Conservation (phyloP, 1,139 yeast species). For the Pichia cactophila region DNA sequence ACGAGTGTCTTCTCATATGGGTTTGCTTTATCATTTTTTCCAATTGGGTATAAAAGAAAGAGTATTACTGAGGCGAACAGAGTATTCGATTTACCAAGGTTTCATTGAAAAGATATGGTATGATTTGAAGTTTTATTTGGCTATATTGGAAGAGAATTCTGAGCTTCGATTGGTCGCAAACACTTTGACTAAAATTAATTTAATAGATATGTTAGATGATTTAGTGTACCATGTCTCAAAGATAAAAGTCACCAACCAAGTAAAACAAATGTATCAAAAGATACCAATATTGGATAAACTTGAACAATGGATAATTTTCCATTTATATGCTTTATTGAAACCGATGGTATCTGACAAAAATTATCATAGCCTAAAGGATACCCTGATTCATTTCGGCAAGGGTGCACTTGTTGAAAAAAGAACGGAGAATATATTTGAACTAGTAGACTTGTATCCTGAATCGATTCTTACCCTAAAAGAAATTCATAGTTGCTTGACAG, state of each 20-base stretch:
- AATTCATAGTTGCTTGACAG: slow-evolving; percentile 41
- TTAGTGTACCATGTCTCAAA: slow-evolving; percentile 38
- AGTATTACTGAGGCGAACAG: neutral
- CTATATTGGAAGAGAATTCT: neutral
- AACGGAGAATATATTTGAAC: slow-evolving; percentile 55
- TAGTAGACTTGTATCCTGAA: slow-evolving; percentile 52
- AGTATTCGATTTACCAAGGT: slow-evolving; percentile 3
- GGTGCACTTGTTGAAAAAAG: slow-evolving; percentile 45
- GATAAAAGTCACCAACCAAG: slow-evolving; percentile 38
- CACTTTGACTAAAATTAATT: slow-evolving; percentile 14
- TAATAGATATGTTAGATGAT: slow-evolving; percentile 32
- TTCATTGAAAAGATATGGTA: slow-evolving; percentile 6
- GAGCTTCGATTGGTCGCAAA: slow-evolving; percentile 5
- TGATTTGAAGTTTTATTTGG: slow-evolving; percentile 1
- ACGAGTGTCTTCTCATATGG: slow-evolving; percentile 5
- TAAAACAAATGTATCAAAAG: slow-evolving; percentile 2
- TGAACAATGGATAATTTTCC: slow-evolving; percentile 33
- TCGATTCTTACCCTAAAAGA: slow-evolving; percentile 59
- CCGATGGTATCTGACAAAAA: slow-evolving; percentile 18
- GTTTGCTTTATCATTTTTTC: slow-evolving; percentile 6
- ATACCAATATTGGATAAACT: slow-evolving; percentile 33
- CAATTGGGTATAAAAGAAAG: slow-evolving; percentile 1
- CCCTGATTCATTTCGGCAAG: slow-evolving; percentile 31
- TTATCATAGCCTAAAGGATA: slow-evolving; percentile 21
- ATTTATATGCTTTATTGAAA: slow-evolving; percentile 33